Evolutionary conservation across 2,329 filamentous ascomycete species (phyloP).

Genomic region (Monosporascus sp.): DNA sequence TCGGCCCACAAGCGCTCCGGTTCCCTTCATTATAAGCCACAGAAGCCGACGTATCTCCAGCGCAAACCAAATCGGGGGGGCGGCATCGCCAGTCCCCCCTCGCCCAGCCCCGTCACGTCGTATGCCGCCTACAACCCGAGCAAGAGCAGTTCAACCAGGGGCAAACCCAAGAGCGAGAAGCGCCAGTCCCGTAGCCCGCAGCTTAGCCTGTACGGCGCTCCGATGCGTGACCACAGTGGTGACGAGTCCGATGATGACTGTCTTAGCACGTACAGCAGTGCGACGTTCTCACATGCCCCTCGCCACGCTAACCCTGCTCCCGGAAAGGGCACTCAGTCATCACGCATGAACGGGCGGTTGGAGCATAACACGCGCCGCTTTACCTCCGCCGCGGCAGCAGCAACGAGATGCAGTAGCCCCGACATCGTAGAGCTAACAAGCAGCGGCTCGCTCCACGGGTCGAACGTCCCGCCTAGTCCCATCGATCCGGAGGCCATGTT

Average conservation of each 20-base stretch:
- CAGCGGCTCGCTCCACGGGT: neutral
- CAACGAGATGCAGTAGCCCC: neutral
- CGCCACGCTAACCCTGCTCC: neutral
- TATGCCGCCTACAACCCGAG: constrained; percentile 9
- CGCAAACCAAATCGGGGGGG: neutral
- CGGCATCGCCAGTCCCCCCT: neutral
- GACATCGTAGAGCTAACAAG: neutral
- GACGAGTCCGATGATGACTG: neutral
- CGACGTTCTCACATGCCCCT: neutral
- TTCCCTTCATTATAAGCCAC: neutral
- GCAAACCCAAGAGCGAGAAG: neutral
- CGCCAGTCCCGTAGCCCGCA: neutral
- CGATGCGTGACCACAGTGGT: neutral
- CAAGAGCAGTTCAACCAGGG: neutral
- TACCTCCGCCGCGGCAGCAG: too few relatives aligned
- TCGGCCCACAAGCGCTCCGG: neutral
- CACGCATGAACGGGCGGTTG: neutral
- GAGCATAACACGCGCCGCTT: neutral
- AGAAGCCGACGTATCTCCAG: neutral
- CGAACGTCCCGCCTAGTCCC: neutral
- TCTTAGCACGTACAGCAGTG: neutral
- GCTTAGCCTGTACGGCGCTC: neutral
- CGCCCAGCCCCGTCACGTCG: neutral
- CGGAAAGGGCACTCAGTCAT: neutral
- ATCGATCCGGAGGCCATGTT: neutral